Base-by-base conservation (phyloP, 2,329 filamentous ascomycete genomes). In the Aureobasidium sp. region DNA sequence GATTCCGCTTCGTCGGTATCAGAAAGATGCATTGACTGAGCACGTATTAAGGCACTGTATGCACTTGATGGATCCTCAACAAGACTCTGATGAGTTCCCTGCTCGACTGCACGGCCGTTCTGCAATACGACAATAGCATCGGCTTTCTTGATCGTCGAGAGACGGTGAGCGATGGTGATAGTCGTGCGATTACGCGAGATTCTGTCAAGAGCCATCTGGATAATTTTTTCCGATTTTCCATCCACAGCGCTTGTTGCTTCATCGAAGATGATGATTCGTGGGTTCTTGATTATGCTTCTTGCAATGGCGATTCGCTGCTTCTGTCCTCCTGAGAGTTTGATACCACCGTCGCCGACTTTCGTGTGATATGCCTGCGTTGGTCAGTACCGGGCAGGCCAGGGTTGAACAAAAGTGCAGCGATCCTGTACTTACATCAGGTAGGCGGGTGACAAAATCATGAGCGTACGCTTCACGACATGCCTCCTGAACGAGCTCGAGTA, bases 271-370 rank as follows among this genome's bases (percentile, higher is more conserved):
- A 99, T 80, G 66, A 99, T 97, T 76, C 97, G 97, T 97, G 68
- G 36, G 25, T 42, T 41, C 51, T 55, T 55, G 22, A 99, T 86
- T 31, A 99, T 82, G 15, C 94, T 94, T 60, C 95, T 86, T 7
- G 94, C 94, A 73, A 99, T 99, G 42, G 95, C 94, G 69, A 99
- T 97, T 66, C 94, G 88, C 75, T 99, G 94, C 77, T 97, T 97
- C 75, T 99, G 94, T 0, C 94, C 94, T 57, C 94, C 94, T 11
- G 91, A 97, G 0, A 99, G 82, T 74, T 97, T 93, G 2, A 93
- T 92, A 36, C 95, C 94, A 66, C 94, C 85, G 14, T 93, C 89
- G 60, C 95, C 95, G 36, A 96, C 94, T 66, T 89, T 89, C 0
- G 95, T 99, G 71, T 99, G 92, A 6, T 99, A 83, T 5, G 94